phyloP scores from a whole-genome alignment of 2,329 filamentous ascomycete genomes.

The Aspergillus piperis region DNA sequence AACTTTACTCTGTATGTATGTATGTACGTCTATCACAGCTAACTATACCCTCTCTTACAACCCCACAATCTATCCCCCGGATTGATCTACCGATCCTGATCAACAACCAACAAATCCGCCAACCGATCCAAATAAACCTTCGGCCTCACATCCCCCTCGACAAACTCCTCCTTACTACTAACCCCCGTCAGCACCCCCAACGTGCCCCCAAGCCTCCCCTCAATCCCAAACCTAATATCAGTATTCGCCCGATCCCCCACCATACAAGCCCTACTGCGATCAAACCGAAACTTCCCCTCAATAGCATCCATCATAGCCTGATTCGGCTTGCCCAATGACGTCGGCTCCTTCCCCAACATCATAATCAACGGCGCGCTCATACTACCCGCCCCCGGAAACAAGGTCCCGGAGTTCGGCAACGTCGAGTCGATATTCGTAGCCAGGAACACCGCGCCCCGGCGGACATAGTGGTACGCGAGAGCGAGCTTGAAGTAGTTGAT shows the following conservation, averaged over 20 bases:
- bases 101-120: slow-evolving; percentile 65
- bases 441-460: slow-evolving; percentile 76
- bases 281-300: slow-evolving; percentile 90
- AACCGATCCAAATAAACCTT: slow-evolving; percentile 82
- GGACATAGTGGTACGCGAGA: slow-evolving; percentile 82
- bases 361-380: slow-evolving; percentile 75
- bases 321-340: slow-evolving; percentile 88
- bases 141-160: slow-evolving; percentile 73
- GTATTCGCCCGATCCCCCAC: slow-evolving; percentile 91
- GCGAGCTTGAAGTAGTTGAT: slow-evolving; percentile 92
- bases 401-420: slow-evolving; percentile 73
- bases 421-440: slow-evolving; percentile 94
- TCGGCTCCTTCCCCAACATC: slow-evolving; percentile 68
- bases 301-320: slow-evolving; percentile 99
- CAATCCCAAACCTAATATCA: slow-evolving; percentile 92
- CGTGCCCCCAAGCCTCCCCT: slow-evolving; percentile 87
- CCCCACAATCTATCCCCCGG: no score
- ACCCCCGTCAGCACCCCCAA: slow-evolving; percentile 90
- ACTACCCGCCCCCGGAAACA: slow-evolving; percentile 91
- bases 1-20: neutral
- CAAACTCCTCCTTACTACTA: slow-evolving; percentile 75
- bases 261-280: slow-evolving; percentile 87
- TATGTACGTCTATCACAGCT: neutral
- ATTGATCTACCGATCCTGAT: no score
- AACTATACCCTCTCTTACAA: neutral